phyloP scores from a whole-genome alignment of 306 rosid genomes.

The Oxytropis ochrocephala region DNA sequence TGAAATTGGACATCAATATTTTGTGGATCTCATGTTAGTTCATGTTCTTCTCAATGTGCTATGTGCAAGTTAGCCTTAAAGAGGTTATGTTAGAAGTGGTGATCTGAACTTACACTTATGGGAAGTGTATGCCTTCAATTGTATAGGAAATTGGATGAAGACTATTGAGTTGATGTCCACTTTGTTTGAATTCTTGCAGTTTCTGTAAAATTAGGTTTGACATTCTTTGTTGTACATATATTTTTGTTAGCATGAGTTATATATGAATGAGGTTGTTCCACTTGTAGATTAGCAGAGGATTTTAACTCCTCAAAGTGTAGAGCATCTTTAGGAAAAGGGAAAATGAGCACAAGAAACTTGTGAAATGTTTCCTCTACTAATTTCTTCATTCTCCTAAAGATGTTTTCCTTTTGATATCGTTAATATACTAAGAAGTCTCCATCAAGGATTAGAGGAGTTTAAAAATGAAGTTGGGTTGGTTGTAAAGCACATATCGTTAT shows the following conservation, averaged over 20 bases:
- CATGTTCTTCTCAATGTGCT: conserved; percentile 79
- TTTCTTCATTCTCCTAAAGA: too few species aligned
- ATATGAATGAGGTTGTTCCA: too few species aligned
- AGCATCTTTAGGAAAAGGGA: too few species aligned
- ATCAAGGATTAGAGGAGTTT: too few species aligned
- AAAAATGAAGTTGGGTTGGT: too few species aligned
- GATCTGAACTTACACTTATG: neutral
- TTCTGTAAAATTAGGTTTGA: conserved; percentile 6
- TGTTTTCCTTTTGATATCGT: too few species aligned
- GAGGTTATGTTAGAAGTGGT: neutral
- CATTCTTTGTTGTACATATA: conserved; percentile 43
- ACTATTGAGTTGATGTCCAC: neutral
- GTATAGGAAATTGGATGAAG: conserved; percentile 13
- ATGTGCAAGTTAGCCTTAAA: conserved; percentile 34
- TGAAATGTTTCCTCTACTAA: too few species aligned
- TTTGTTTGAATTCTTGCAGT: neutral
- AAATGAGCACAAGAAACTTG: too few species aligned
- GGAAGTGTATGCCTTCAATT: neutral
- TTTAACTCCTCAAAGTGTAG: too few species aligned
- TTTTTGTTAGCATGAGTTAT: neutral
- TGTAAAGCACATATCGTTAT: too few species aligned
- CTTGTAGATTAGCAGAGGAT: too few species aligned
- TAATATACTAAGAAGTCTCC: too few species aligned
- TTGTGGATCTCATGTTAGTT: conserved; percentile 85
- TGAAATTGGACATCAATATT: conserved; percentile 85